Evolutionary conservation across 345 rosid species (phyloP).

Genomic region (Microthlaspi erraticum): DNA sequence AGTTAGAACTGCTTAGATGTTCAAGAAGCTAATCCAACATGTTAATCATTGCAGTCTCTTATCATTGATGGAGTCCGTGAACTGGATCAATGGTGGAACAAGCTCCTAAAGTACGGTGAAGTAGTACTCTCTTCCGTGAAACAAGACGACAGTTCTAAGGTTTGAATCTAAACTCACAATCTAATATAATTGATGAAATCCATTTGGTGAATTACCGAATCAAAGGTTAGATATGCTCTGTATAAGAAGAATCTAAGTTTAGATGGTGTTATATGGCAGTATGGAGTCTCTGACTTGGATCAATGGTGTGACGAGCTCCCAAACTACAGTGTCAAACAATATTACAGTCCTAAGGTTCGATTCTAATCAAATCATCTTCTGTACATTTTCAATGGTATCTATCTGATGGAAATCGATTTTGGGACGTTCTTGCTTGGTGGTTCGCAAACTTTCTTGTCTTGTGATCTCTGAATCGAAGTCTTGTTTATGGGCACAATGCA

Average conservation of each 20-base stretch:
- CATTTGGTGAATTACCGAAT: too few relatives aligned
- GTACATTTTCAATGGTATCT: background rate
- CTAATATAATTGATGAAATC: too few relatives aligned
- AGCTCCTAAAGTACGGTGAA: slow-evolving; percentile 41
- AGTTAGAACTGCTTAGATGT: too few relatives aligned
- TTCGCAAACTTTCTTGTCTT: background rate
- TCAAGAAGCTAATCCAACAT: too few relatives aligned
- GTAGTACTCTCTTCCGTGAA: slow-evolving; percentile 31
- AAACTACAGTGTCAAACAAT: slow-evolving; percentile 37
- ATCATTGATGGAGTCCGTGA: slow-evolving; percentile 45
- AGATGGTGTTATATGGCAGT: too few relatives aligned
- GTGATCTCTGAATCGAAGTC: background rate
- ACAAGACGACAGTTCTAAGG: slow-evolving; percentile 37
- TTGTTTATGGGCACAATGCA: slow-evolving; percentile 6
- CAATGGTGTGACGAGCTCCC: slow-evolving; percentile 47
- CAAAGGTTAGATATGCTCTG: too few relatives aligned
- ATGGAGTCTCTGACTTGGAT: too few relatives aligned
- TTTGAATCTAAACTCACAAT: too few relatives aligned
- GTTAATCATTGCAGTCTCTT: too few relatives aligned
- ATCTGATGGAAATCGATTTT: background rate
- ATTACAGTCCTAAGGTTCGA: slow-evolving; percentile 32
- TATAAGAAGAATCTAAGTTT: too few relatives aligned
- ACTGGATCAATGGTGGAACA: slow-evolving; percentile 46
- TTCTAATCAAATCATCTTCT: background rate
- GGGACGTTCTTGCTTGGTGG: background rate